Conservation (phyloP, 345 rosid species). For the Eucalyptus erythrocorys region DNA sequence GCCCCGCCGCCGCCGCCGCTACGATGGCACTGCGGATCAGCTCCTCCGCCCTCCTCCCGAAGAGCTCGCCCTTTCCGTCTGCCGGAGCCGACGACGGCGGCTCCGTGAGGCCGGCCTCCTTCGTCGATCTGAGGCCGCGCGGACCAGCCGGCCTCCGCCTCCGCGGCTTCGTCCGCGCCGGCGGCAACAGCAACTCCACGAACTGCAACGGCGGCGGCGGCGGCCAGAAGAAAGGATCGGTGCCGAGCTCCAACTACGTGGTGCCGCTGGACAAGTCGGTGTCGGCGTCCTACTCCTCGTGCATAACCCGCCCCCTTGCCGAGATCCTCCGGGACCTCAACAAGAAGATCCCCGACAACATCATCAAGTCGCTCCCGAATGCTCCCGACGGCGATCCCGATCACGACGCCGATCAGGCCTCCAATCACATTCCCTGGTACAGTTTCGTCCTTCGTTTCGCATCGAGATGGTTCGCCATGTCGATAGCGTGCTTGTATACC, state of each 20-base stretch:
- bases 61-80: background rate
- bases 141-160: background rate
- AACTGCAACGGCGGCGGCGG: constrained; percentile 15
- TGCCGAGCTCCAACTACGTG: constrained; percentile 85
- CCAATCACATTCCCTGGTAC: constrained; percentile 75
- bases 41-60: background rate
- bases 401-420: constrained; percentile 3
- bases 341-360: constrained; percentile 86
- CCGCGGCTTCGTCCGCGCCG: background rate
- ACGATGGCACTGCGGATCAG: background rate
- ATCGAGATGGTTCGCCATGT: background rate
- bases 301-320: constrained; percentile 80
- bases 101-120: background rate
- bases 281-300: constrained; percentile 48
- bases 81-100: background rate
- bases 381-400: constrained; percentile 1
- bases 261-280: constrained; percentile 78
- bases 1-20: background rate
- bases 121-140: background rate
- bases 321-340: constrained; percentile 98
- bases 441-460: background rate
- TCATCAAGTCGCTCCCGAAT: constrained; percentile 35
- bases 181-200: background rate
- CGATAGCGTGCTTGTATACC: background rate
- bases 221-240: constrained; percentile 32